These are phyloP conservation scores for Volvariella surrecta DNA, from an alignment of 1,284 basidiomycete genomes.

Conservation along the genomic window DNA sequence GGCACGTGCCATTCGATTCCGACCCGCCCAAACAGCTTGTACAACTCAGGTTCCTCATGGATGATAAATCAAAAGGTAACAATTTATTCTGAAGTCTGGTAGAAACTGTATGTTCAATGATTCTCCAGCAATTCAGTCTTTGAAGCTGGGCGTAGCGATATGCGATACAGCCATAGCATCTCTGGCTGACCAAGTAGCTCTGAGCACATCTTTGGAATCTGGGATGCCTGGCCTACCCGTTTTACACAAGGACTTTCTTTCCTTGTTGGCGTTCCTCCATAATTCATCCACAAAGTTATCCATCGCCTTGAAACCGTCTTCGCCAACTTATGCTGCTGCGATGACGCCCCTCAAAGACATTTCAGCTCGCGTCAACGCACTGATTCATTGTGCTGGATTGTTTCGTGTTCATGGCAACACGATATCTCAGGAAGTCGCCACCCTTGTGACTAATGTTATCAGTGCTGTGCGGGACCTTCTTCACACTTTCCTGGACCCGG, in stretches of 20 bases:
- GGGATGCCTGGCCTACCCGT: constrained; percentile 24
- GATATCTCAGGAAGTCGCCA: constrained; percentile 40
- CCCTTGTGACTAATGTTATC: constrained; percentile 36
- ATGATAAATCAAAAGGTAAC: too few species aligned
- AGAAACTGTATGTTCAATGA: too few species aligned
- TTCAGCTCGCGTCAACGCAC: constrained; percentile 38
- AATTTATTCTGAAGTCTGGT: too few species aligned
- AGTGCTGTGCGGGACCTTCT: constrained; percentile 19
- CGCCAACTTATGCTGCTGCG: constrained; percentile 47
- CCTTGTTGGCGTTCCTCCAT: constrained; percentile 56
- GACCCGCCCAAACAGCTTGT: too few species aligned
- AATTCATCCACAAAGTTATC: constrained; percentile 55
- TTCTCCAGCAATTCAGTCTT: constrained; percentile 21
- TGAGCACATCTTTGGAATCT: constrained; percentile 10
- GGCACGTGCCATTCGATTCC: too few species aligned
- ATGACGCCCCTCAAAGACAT: constrained; percentile 51
- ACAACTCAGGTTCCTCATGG: too few species aligned
- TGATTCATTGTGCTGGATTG: constrained; percentile 50
- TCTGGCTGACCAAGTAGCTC: constrained; percentile 17
- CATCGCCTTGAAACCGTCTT: constrained; percentile 53
- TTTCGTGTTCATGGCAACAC: constrained; percentile 47
- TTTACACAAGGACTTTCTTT: constrained; percentile 48
- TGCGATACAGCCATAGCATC: constrained; percentile 35
- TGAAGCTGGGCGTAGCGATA: constrained; percentile 28
- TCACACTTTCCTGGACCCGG: constrained; percentile 25